Conservation (phyloP, 345 rosid species). For the Eucalyptus decipiens region DNA sequence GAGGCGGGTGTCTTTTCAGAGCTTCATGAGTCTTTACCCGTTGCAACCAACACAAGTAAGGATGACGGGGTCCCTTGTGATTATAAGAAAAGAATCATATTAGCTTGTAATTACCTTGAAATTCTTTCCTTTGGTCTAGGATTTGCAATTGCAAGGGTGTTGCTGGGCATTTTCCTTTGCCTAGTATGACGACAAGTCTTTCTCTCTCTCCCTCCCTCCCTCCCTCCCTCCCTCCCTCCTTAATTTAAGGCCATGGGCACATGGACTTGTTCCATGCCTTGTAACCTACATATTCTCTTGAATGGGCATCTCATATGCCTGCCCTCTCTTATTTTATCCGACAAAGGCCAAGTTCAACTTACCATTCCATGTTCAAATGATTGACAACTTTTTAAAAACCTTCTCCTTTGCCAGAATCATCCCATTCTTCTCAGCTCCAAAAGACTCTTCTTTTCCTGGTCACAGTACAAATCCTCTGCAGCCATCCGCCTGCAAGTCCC, state of each 20-base stretch:
- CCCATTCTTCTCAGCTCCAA: neutral
- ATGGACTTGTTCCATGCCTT: neutral
- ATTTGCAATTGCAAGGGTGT: neutral
- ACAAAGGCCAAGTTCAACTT: neutral
- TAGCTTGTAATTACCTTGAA: neutral
- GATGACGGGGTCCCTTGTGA: neutral
- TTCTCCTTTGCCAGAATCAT: neutral
- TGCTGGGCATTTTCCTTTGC: neutral
- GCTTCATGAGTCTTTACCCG: neutral
- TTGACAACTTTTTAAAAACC: neutral
- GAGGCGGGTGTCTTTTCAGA: neutral
- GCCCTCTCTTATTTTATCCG: neutral
- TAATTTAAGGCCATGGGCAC: neutral
- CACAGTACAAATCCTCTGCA: neutral
- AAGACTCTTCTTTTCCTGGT: neutral
- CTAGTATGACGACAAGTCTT: neutral
- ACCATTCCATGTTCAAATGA: neutral
- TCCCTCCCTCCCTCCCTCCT: neutral
- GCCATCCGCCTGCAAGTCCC: neutral
- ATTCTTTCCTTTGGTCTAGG: neutral
- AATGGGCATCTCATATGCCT: neutral
- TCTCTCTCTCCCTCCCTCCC: neutral
- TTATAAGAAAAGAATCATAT: neutral
- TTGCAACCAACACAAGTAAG: accelerated
- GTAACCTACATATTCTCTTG: neutral